phyloP scores from a whole-genome alignment of 495 filamentous ascomycete species.

The Clohesyomyces aquaticus region DNA sequence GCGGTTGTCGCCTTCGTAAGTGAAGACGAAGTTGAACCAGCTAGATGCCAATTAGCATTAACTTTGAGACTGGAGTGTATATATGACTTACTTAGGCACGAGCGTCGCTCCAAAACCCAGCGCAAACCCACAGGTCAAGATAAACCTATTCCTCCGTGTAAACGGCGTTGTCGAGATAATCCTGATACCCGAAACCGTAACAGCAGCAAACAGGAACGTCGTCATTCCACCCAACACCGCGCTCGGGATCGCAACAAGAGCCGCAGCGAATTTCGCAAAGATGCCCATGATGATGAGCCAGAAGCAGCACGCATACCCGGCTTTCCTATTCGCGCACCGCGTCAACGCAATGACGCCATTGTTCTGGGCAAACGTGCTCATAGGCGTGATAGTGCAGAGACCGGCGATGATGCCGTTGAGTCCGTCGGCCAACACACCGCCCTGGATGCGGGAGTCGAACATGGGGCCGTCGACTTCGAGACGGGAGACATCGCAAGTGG shows the following conservation, averaged over 20 bases:
- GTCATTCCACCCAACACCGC: conserved; percentile 91
- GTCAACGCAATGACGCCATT: conserved; percentile 92
- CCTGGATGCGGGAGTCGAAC: conserved; percentile 90
- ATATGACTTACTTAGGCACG: conserved; percentile 61
- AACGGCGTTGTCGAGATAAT: conserved; percentile 81
- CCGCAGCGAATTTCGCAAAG: conserved; percentile 91
- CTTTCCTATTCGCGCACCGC: conserved; percentile 84
- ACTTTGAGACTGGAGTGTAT: background rate
- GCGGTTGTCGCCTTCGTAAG: conserved; percentile 69
- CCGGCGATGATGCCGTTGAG: conserved; percentile 79
- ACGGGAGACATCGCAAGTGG: conserved; percentile 79
- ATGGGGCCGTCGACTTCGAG: conserved; percentile 77
- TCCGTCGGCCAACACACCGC: conserved; percentile 85
- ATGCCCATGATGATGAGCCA: conserved; percentile 89
- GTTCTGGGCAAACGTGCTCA: conserved; percentile 83
- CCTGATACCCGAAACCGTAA: conserved; percentile 82
- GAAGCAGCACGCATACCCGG: conserved; percentile 75
- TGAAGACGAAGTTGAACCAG: conserved; percentile 68
- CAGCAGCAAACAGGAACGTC: conserved; percentile 83
- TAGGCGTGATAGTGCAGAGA: conserved; percentile 81
- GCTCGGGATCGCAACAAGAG: conserved; percentile 78
- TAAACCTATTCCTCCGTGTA: conserved; percentile 84
- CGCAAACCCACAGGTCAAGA: conserved; percentile 76
- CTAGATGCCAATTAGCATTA: conserved; percentile 31
- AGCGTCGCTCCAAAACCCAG: conserved; percentile 82